These are phyloP conservation scores for Fusarium tricinctum DNA, from an alignment of 2,329 filamentous ascomycete species.

Conservation along the genomic window DNA sequence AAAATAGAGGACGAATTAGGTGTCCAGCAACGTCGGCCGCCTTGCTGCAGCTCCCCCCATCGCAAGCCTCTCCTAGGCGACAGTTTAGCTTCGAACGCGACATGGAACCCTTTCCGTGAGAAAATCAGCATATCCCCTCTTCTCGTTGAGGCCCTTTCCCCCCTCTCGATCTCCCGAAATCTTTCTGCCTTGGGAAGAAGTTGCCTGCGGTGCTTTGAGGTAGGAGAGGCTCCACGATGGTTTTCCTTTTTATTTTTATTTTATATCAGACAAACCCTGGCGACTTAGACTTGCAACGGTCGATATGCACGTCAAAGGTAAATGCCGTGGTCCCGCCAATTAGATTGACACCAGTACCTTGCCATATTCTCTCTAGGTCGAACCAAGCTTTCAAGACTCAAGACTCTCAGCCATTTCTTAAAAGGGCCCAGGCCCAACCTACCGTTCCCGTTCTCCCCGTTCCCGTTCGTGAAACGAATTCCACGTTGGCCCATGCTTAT, in stretches of 20 bases:
- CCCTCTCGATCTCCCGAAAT: constrained; percentile 1
- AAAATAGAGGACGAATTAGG: constrained; percentile 33
- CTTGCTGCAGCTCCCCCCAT: constrained; percentile 38
- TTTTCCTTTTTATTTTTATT: constrained; percentile 7
- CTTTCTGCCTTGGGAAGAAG: constrained; percentile 9
- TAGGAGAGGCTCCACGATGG: constrained; percentile 16
- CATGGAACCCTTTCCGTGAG: constrained; percentile 39
- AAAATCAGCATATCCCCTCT: background rate
- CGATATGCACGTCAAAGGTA: constrained; percentile 34
- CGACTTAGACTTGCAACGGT: constrained; percentile 26
- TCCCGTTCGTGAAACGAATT: constrained; percentile 37
- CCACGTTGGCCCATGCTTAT: constrained; percentile 10
- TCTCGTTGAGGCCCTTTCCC: constrained; percentile 12
- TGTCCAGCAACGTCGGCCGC: constrained; percentile 38
- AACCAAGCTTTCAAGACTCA: background rate
- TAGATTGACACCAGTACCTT: constrained; percentile 28
- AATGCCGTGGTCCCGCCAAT: constrained; percentile 25
- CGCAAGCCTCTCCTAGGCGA: constrained; percentile 19
- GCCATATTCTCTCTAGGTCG: constrained; percentile 26
- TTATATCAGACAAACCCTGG: constrained; percentile 8
- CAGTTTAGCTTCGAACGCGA: constrained; percentile 35
- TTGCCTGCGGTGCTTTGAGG: constrained; percentile 1
- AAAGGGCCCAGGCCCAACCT: constrained; percentile 41
- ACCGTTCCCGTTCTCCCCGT: background rate
- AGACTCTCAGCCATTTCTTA: constrained; percentile 33